Evolutionary conservation across 2,329 filamentous ascomycete species (phyloP), one percentile per base, ranked within the genome.

Genomic region (Stachybotrys echinatus): DNA sequence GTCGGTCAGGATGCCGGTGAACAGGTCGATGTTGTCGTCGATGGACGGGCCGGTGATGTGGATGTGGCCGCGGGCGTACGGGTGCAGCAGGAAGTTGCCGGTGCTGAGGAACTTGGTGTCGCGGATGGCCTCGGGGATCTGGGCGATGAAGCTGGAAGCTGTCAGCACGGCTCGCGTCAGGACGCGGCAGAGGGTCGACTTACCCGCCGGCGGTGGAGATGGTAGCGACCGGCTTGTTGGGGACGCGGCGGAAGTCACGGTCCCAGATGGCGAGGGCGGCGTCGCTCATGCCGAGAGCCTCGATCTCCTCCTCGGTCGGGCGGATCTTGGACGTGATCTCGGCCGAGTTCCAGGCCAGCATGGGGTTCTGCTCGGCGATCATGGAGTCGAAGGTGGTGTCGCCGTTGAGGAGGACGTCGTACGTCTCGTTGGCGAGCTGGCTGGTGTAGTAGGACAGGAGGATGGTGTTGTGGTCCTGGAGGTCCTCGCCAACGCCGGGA

Each of bases 381-480:
- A 46, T 19, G 12, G 18, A 6, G 3, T 46, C 5, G 14, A 46
- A 37, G 4, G 44, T 46, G 21, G 21, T 23, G 7, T 10, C 12
- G 23, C 44, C 44, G 6, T n/a, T 37, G 8, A 46, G 23, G 17
- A 46, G 5, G 6, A 19, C 44, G 18, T 46, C 44, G 18, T 34
- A 37, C 17, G 44, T 83, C 77, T 38, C 44, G 5, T 37, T 23
- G 14, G 44, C 14, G 3, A 6, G 23, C n/a, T 27, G 44, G 23
- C 27, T 37, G 3, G 44, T 34, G 12, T 46, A 34, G 21, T 46
- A 46, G n/a, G 23, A 37, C 6, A 18, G 17, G 12, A n/a, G 14
- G 18, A 6, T 18, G 6, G 34, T n/a, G n/a, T 23, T 22, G 12
- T 46, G 44, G 37, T 46, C 44, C 23, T 46, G 23, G 23, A 34